A percentile compares a stretch with the other conserved stretches of the same genome.
Evolutionary conservation across 2,329 filamentous ascomycete genomes (phyloP).

Genomic region (Pseudopyrenochaeta lycopersici): DNA sequence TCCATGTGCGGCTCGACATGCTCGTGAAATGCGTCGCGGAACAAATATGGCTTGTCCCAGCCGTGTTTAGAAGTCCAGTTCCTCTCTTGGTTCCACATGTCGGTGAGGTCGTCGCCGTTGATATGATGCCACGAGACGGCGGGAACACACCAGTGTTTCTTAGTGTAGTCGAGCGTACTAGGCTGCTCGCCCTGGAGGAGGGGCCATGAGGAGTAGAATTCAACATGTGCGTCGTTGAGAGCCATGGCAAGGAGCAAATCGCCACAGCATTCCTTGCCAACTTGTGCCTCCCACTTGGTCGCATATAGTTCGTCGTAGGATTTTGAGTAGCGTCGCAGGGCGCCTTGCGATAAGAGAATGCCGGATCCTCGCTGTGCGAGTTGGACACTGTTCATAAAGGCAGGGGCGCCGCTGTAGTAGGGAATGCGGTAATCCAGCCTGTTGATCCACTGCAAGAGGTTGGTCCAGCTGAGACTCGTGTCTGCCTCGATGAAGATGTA

Average conservation of each 20-base stretch:
- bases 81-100: constrained; percentile 42
- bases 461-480: constrained; percentile 47
- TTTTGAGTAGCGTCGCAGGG: constrained; percentile 45
- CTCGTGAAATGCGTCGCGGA: constrained; percentile 43
- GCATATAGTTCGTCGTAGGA: constrained; percentile 42
- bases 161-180: constrained; percentile 49
- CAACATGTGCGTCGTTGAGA: constrained; percentile 45
- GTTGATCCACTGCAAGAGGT: constrained; percentile 50
- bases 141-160: constrained; percentile 54
- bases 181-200: constrained; percentile 56
- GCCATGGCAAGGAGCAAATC: constrained; percentile 48
- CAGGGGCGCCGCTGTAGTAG: constrained; percentile 53
- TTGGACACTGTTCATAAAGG: constrained; percentile 46
- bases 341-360: constrained; percentile 54
- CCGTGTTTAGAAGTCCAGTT: constrained; percentile 45
- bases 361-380: constrained; percentile 55
- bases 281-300: constrained; percentile 42
- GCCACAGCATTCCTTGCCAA: constrained; percentile 49
- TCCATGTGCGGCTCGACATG: constrained; percentile 41
- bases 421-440: constrained; percentile 52
- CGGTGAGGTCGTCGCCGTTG: constrained; percentile 27
- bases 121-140: constrained; percentile 51
- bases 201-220: constrained; percentile 51
- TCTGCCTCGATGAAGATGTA: constrained; percentile 49
- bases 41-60: constrained; percentile 44